A percentile compares a stretch with the other conserved stretches of the same genome.
Evolutionary conservation across 495 filamentous ascomycete species (phyloP).

Genomic region (Penicillium lividum): DNA sequence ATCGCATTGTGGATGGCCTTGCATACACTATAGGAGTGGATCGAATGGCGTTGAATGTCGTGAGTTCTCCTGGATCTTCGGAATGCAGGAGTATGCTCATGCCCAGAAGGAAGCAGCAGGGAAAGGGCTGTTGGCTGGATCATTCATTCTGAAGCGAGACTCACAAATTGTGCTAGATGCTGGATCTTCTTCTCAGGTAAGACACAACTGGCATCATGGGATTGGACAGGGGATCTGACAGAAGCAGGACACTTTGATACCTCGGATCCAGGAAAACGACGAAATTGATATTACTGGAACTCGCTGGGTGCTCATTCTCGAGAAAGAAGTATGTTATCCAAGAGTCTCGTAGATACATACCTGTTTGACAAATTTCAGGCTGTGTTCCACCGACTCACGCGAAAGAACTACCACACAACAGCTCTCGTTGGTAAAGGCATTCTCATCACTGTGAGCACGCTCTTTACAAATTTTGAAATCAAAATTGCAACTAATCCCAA

Average conservation of each 20-base stretch:
- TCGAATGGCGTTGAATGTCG: constrained; percentile 39
- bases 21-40: constrained; percentile 65
- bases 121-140: constrained; percentile 69
- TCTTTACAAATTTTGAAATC: not conserved
- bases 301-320: constrained; percentile 80
- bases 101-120: constrained; percentile 54
- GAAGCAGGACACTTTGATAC: constrained; percentile 66
- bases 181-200: constrained; percentile 8
- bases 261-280: constrained; percentile 54
- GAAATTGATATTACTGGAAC: constrained; percentile 53
- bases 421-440: constrained; percentile 58
- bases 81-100: not conserved
- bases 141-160: constrained; percentile 41
- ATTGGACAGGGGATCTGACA: not conserved
- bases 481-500: not conserved
- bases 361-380: constrained; percentile 55
- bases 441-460: constrained; percentile 63
- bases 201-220: not conserved
- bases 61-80: constrained; percentile 44
- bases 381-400: constrained; percentile 71
- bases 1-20: constrained; percentile 79
- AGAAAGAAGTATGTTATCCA: constrained; percentile 73
- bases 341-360: not conserved
- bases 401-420: constrained; percentile 51
- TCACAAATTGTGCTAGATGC: constrained; percentile 27